These are phyloP conservation scores for Eruca vesicaria DNA, from an alignment of 441 rosid species.

Conservation along the genomic window DNA sequence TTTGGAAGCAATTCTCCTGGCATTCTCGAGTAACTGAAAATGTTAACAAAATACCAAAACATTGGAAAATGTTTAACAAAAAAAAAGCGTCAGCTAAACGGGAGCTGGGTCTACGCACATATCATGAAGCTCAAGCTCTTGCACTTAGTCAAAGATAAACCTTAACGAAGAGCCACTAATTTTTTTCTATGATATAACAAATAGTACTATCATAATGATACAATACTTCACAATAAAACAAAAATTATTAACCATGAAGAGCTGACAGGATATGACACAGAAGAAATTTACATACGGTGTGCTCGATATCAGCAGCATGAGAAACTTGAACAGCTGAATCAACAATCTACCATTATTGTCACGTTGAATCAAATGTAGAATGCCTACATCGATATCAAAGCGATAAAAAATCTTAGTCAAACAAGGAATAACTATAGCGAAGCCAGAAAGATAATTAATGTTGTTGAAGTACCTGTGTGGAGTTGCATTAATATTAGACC, in stretches of 20 bases:
- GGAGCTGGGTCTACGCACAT: not conserved
- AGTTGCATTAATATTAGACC: conserved; percentile 88
- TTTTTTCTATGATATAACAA: not conserved
- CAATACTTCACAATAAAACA: conserved; percentile 11
- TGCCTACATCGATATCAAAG: conserved; percentile 49
- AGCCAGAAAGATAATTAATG: conserved; percentile 1
- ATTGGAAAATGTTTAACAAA: not conserved
- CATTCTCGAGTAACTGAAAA: conserved; percentile 84
- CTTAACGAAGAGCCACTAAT: not conserved
- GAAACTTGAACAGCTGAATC: conserved; percentile 73
- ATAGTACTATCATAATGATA: not conserved
- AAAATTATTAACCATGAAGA: conserved; percentile 5
- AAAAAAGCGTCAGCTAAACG: conserved; percentile 6
- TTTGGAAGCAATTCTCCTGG: conserved; percentile 73
- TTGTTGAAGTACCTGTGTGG: conserved; percentile 64
- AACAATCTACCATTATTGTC: conserved; percentile 75
- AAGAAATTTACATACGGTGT: conserved; percentile 74
- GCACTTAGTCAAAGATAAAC: not conserved
- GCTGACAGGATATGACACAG: conserved; percentile 7
- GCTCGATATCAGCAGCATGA: conserved; percentile 73
- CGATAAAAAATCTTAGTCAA: conserved; percentile 10
- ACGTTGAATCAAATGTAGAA: conserved; percentile 65
- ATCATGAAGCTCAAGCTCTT: conserved; percentile 2
- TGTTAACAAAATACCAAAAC: conserved; percentile 11
- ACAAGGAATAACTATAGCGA: conserved; percentile 14